These are phyloP conservation scores for Aspergillus hancockii DNA, from an alignment of 495 filamentous ascomycete genomes.

Conservation along the genomic window DNA sequence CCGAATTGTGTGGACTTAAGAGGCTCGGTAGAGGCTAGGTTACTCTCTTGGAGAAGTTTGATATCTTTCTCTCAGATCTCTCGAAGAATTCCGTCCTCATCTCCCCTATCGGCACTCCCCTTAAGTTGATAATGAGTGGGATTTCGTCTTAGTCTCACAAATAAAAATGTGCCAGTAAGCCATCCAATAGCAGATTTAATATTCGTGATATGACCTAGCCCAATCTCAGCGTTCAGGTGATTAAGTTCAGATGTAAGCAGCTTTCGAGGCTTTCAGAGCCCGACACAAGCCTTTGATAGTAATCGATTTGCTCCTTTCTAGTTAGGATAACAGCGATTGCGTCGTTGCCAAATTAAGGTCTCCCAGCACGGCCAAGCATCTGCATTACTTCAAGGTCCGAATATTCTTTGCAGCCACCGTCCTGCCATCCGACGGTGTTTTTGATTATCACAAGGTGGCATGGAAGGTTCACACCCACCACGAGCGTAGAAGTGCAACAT, in stretches of 20 bases:
- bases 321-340: constrained; percentile 90
- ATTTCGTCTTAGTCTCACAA: constrained; percentile 77
- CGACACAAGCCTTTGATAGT: constrained; percentile 82
- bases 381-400: constrained; percentile 96
- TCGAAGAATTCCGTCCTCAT: constrained; percentile 69
- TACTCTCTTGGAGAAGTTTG: constrained; percentile 60
- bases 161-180: constrained; percentile 86
- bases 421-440: constrained; percentile 74
- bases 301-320: constrained; percentile 59
- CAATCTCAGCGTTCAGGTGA: constrained; percentile 96
- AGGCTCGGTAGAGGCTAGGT: constrained; percentile 54
- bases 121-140: constrained; percentile 76
- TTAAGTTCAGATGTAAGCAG: constrained; percentile 79
- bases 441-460: constrained; percentile 94
- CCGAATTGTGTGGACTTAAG: constrained; percentile 78
- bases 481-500: constrained; percentile 92
- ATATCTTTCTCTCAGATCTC: constrained; percentile 82
- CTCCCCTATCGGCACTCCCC: constrained; percentile 52
- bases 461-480: constrained; percentile 91
- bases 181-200: constrained; percentile 74
- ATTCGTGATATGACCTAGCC: constrained; percentile 74
- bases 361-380: constrained; percentile 92
- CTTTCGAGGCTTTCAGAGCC: constrained; percentile 87
- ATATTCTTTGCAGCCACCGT: constrained; percentile 70
- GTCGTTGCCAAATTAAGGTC: constrained; percentile 88